Base-by-base conservation (phyloP, 257 asterid genomes). In the Eucommia ulmoides region DNA sequence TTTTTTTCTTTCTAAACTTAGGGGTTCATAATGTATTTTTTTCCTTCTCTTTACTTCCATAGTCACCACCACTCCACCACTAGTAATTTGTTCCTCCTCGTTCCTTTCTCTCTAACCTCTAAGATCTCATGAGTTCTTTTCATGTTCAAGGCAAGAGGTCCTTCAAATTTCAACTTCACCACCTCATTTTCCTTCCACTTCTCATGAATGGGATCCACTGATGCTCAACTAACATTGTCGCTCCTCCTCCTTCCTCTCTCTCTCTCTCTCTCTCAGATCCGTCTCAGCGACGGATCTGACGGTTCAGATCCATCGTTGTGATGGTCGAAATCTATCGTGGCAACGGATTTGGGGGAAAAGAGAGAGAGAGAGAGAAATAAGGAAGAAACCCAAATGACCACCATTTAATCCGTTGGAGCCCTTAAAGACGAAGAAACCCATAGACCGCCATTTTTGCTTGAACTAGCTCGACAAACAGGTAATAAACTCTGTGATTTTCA, bases 101-200 rank as follows among this genome's bases (percentile, higher is more conserved):
- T n/a, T n/a, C n/a, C n/a, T n/a, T n/a, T n/a, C n/a, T 22, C 4
- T 59, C 72, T 54, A 24, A 88, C 98, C 94, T 85, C 98, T 49
- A 89, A 89, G 71, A 74, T 50, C 35, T 89, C 81, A 45, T 82
- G 98, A 18, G 78, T 76, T 72, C 93, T 70, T 66, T 53, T 80
- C 98, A 89, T 89, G 82, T 85, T 85, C 67, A 47, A 66, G 1
- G 88, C 70, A 23, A 83, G 83, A 53, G 91, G 78, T 25, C 96
- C 93, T 78, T 78, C 94, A 26, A 89, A 89, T 69, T 74, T 85
- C 61, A 89, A 48, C 54, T 89, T 89, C 50, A 89, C 88, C 41
- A 85, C 76, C 69, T 89, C 98, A 22, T 89, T 93, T 41, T 22
- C 23, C 62, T 68, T 76, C 98, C 98, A 89, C 51, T 82, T 85